Conservation (phyloP, 352 stramenopile species). For the Phytopythium ostracodes region DNA sequence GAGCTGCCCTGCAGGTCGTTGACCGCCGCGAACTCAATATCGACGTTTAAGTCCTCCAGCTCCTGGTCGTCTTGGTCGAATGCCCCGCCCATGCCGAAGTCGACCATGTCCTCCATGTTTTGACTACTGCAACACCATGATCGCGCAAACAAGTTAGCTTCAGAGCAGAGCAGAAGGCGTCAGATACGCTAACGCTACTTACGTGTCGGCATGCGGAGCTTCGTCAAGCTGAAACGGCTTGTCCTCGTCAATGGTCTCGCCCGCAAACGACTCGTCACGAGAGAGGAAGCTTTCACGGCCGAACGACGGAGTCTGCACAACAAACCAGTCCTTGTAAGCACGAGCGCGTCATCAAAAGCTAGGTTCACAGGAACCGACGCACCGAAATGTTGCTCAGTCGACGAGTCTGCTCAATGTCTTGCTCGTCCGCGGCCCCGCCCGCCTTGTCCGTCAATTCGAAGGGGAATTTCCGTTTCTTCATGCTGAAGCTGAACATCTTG, state of each 20-base stretch:
- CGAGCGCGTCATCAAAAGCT: not conserved
- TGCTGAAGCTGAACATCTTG: slow-evolving; percentile 75
- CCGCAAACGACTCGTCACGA: slow-evolving; percentile 4
- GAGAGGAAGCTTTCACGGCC: slow-evolving; percentile 7
- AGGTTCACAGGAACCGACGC: slow-evolving; percentile 5
- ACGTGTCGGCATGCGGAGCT: slow-evolving; percentile 21
- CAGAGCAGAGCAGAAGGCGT: not conserved
- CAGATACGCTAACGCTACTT: not conserved
- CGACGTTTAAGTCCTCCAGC: slow-evolving; percentile 66
- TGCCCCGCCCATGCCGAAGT: slow-evolving; percentile 53
- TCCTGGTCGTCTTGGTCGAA: slow-evolving; percentile 46
- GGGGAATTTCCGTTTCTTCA: slow-evolving; percentile 85
- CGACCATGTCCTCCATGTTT: slow-evolving; percentile 21
- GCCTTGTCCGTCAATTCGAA: slow-evolving; percentile 32
- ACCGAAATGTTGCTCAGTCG: slow-evolving; percentile 64
- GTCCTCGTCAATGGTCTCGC: slow-evolving; percentile 20
- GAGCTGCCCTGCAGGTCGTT: slow-evolving; percentile 75
- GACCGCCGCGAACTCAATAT: slow-evolving; percentile 77
- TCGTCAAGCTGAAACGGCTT: slow-evolving; percentile 39
- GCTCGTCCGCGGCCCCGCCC: slow-evolving; percentile 10
- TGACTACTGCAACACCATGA: slow-evolving; percentile 9
- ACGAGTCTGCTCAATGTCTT: slow-evolving; percentile 65
- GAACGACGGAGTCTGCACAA: not conserved
- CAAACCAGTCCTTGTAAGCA: not conserved
- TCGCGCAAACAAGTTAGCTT: not conserved